A percentile compares a stretch with the other conserved stretches of the same genome.
These are phyloP conservation scores for Candida khao-thaluensis DNA, from an alignment of 805 yeast species.

Conservation along the genomic window DNA sequence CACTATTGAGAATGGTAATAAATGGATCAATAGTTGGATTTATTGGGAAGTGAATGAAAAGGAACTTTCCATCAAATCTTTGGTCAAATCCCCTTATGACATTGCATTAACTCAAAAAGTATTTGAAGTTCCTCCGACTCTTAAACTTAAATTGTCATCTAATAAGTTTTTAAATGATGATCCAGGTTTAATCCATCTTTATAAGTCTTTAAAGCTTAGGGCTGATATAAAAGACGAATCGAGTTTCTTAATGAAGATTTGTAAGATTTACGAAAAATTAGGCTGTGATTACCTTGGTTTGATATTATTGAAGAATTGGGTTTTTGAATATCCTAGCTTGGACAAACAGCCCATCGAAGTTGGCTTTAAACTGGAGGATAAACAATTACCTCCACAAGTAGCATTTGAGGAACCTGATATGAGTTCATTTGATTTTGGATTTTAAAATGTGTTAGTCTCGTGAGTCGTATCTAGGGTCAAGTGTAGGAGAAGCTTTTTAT, in stretches of 20 bases:
- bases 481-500: not conserved
- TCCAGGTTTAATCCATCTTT: constrained; percentile 74
- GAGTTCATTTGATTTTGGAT: constrained; percentile 62
- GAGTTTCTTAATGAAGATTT: constrained; percentile 58
- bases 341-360: constrained; percentile 6
- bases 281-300: constrained; percentile 84
- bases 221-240: constrained; percentile 52
- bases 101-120: constrained; percentile 22
- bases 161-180: constrained; percentile 62
- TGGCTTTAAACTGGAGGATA: constrained; percentile 3
- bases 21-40: constrained; percentile 83
- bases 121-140: constrained; percentile 20
- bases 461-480: too few relatives aligned
- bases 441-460: too few relatives aligned
- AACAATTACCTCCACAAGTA: constrained; percentile 44
- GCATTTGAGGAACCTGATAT: constrained; percentile 72
- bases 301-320: constrained; percentile 66
- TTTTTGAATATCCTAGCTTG: constrained; percentile 13
- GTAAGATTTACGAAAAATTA: constrained; percentile 75
- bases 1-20: constrained; percentile 61
- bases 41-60: constrained; percentile 57
- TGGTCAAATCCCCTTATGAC: constrained; percentile 54
- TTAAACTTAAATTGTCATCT: constrained; percentile 17
- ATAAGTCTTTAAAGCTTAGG: constrained; percentile 54
- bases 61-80: constrained; percentile 56